Evolutionary conservation across 164 flowering plant genomes (phyloP).

Genomic region (Vitis amurensis): DNA sequence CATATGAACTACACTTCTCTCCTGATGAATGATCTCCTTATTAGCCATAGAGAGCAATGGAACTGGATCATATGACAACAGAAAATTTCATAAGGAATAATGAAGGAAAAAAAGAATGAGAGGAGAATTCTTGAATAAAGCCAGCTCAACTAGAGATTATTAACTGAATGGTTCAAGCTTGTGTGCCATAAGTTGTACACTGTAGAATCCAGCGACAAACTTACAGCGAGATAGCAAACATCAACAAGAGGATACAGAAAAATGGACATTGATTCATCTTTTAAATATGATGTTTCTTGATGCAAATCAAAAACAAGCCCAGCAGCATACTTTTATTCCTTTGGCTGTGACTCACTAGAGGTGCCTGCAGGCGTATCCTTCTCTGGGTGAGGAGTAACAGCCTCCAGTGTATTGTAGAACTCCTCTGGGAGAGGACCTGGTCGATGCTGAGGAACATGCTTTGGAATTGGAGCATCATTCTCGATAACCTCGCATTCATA

Average conservation of each 20-base stretch:
- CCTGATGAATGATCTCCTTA: too few relatives aligned
- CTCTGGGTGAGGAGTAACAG: slow-evolving; percentile 28
- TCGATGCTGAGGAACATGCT: slow-evolving; percentile 84
- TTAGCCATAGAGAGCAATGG: too few relatives aligned
- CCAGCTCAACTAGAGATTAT: slow-evolving; percentile 17
- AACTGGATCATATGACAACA: too few relatives aligned
- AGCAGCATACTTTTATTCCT: slow-evolving; percentile 12
- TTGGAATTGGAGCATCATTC: slow-evolving; percentile 88
- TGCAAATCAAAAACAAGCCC: neutral
- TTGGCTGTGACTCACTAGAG: slow-evolving; percentile 33
- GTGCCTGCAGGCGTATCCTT: slow-evolving; percentile 39
- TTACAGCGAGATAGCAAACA: slow-evolving; percentile 7
- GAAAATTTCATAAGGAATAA: too few relatives aligned
- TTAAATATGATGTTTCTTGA: slow-evolving; percentile 1
- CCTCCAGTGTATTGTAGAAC: slow-evolving; percentile 78
- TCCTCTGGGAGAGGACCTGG: slow-evolving; percentile 90
- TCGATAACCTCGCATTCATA: slow-evolving; percentile 82
- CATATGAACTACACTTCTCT: too few relatives aligned
- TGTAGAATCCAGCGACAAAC: slow-evolving; percentile 9
- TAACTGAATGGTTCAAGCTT: slow-evolving; percentile 11
- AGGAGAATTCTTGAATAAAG: neutral
- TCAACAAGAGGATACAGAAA: slow-evolving; percentile 7
- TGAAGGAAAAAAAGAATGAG: slow-evolving; percentile 9
- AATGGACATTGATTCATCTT: neutral
- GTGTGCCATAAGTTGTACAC: slow-evolving; percentile 3